These are phyloP conservation scores for Fusarium paranaense DNA, from an alignment of 2,329 filamentous ascomycete genomes.

Conservation along the genomic window DNA sequence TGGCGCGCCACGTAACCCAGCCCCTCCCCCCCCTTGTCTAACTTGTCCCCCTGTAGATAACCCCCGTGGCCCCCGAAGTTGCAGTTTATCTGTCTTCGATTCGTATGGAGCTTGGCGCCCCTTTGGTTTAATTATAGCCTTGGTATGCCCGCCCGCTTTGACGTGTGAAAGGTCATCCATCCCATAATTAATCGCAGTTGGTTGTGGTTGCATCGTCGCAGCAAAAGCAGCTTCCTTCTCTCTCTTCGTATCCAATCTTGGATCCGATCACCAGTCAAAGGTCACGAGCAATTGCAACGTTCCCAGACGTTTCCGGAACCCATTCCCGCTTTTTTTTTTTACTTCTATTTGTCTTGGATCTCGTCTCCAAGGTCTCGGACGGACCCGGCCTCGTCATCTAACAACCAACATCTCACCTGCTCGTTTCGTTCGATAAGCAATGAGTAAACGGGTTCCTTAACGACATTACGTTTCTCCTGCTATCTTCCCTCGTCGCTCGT, in stretches of 20 bases:
- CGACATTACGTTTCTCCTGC: slow-evolving; percentile 9
- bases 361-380: neutral
- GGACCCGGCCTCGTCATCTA: slow-evolving; percentile 18
- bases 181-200: neutral
- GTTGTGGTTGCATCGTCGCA: neutral
- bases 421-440: slow-evolving; percentile 34
- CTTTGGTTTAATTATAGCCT: slow-evolving; percentile 38
- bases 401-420: slow-evolving; percentile 24
- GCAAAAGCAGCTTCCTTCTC: neutral
- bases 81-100: slow-evolving; percentile 32
- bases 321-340: neutral
- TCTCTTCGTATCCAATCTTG: neutral
- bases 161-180: slow-evolving; percentile 18
- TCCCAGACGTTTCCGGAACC: slow-evolving; percentile 17
- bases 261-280: neutral
- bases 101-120: slow-evolving; percentile 27
- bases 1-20: slow-evolving; percentile 29
- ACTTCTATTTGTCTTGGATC: neutral
- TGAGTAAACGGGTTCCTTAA: slow-evolving; percentile 21
- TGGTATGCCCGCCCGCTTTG: slow-evolving; percentile 27
- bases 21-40: neutral
- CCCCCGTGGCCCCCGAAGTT: slow-evolving; percentile 13
- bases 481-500: slow-evolving; percentile 29
- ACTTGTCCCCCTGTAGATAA: slow-evolving; percentile 8
- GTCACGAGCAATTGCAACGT: slow-evolving; percentile 14